phyloP scores from a whole-genome alignment of 2,329 filamentous ascomycete species.

The Alternaria viburni region DNA sequence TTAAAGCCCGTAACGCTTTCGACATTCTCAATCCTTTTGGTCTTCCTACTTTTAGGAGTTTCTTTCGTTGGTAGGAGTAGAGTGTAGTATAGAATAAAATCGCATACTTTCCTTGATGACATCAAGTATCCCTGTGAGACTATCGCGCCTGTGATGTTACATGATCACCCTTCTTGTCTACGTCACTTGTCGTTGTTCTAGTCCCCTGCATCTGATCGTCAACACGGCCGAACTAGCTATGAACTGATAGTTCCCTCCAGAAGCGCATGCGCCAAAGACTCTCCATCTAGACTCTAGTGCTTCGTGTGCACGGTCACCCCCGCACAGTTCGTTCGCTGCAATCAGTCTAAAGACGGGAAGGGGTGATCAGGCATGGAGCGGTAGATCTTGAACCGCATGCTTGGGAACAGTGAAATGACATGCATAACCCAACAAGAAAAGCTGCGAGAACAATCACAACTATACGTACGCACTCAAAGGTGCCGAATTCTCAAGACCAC shows the following conservation, averaged over 20 bases:
- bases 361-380: not conserved
- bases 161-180: not conserved
- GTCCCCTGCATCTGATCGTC: not conserved
- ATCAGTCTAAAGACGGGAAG: constrained; percentile 3
- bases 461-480: not conserved
- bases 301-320: not conserved
- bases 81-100: not conserved
- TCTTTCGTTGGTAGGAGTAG: not conserved
- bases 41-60: not conserved
- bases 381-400: not conserved
- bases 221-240: not conserved
- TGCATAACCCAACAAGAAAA: not conserved
- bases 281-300: not conserved
- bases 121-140: not conserved
- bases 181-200: not conserved
- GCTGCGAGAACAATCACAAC: not conserved
- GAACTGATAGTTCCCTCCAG: not conserved
- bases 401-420: not conserved
- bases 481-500: not conserved
- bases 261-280: not conserved
- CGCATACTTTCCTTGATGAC: not conserved
- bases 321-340: not conserved
- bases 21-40: not conserved
- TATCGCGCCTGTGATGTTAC: not conserved
- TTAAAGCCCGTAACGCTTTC: constrained; percentile 25